Percentiles rank a stretch among this genome's conserved stretches.
phyloP scores from a whole-genome alignment of 352 stramenopile genomes.

The Phytophthora megakarya region DNA sequence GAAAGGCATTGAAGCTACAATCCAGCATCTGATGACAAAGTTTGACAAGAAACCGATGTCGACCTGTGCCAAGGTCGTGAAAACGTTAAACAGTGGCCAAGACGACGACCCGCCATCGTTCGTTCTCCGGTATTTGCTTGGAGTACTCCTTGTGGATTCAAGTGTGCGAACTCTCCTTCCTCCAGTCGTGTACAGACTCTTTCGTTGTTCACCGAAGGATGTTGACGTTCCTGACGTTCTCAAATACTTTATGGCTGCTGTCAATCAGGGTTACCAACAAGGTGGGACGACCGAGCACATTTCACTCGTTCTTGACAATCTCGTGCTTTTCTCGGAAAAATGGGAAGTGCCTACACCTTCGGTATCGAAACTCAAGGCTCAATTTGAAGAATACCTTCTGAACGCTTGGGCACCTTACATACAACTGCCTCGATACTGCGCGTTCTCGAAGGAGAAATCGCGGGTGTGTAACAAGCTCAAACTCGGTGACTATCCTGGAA shows the following conservation, averaged over 20 bases:
- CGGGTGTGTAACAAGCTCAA: conserved; percentile 10
- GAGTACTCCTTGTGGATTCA: background rate
- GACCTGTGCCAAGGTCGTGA: background rate
- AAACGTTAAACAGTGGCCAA: background rate
- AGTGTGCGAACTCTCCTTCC: background rate
- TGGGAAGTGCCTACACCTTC: background rate
- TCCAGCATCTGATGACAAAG: background rate
- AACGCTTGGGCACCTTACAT: background rate
- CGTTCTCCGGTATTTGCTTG: background rate
- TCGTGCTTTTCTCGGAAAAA: background rate
- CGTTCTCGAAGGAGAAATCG: conserved; percentile 1
- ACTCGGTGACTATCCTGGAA: background rate
- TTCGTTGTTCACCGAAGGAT: conserved; percentile 2
- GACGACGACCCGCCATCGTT: background rate
- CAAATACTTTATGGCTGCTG: background rate
- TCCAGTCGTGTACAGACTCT: background rate
- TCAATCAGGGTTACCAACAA: background rate
- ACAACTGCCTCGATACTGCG: background rate
- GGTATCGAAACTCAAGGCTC: background rate
- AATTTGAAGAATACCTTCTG: background rate
- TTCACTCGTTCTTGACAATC: background rate
- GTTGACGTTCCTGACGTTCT: background rate
- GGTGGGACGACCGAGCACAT: background rate
- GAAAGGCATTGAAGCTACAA: background rate
- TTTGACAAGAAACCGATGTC: background rate